Evolutionary conservation across 2,329 filamentous ascomycete genomes (phyloP).

Genomic region (Fusarium guadeloupense): DNA sequence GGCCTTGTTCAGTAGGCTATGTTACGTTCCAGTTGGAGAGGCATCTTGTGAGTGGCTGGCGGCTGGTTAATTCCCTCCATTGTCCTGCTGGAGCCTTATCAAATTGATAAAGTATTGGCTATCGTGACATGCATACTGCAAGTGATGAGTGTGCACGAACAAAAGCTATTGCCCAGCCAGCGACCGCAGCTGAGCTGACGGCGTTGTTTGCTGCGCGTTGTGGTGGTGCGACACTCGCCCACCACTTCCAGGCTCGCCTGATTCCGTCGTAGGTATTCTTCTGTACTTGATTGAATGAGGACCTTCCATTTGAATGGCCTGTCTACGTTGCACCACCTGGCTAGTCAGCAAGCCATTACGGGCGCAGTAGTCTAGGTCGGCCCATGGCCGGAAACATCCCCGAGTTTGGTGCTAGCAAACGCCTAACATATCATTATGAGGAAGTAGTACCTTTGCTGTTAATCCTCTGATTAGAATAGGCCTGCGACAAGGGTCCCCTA

Average conservation of each 20-base stretch:
- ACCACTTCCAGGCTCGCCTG: slow-evolving; percentile 1
- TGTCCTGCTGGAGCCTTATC: not conserved
- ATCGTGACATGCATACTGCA: slow-evolving; percentile 21
- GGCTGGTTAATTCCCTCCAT: not conserved
- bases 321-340: no score
- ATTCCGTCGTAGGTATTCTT: not conserved
- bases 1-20: slow-evolving; percentile 3
- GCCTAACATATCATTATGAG: not conserved
- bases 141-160: slow-evolving; percentile 11
- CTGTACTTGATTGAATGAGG: no score
- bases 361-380: no score
- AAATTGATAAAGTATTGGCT: not conserved
- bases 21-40: not conserved
- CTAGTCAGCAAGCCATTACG: not conserved
- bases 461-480: slow-evolving; percentile 13
- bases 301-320: no score
- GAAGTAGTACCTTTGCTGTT: not conserved
- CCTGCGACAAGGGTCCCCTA: slow-evolving; percentile 1
- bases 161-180: slow-evolving; percentile 15
- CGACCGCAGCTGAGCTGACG: slow-evolving; percentile 7
- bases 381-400: not conserved
- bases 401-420: slow-evolving; percentile 4
- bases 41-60: not conserved
- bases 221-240: slow-evolving; percentile 1
- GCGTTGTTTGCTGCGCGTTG: slow-evolving; percentile 1